These are phyloP conservation scores for Trichoderma reesei DNA, from an alignment of 495 filamentous ascomycete species.

Conservation along the genomic window DNA sequence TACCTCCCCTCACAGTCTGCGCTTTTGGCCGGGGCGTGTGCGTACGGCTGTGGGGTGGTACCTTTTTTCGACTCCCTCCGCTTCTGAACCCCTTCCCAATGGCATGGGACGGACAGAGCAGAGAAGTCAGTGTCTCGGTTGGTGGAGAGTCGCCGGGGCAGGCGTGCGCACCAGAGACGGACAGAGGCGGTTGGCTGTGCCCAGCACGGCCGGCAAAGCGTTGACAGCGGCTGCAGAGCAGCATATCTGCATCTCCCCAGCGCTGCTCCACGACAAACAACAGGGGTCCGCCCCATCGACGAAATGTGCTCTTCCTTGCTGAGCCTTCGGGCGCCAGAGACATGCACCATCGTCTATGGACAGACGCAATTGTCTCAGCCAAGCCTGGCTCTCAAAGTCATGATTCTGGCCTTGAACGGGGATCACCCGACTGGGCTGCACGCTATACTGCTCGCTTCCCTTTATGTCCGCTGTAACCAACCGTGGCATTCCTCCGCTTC, in stretches of 20 bases:
- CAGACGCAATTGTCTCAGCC: not conserved
- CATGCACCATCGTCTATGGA: not conserved
- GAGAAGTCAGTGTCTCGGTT: slow-evolving; percentile 2
- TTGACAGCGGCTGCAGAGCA: not conserved
- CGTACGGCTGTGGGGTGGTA: slow-evolving; percentile 6
- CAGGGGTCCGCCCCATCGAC: not conserved
- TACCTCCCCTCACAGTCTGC: slow-evolving; percentile 6
- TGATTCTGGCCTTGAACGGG: not conserved
- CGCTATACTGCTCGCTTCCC: not conserved
- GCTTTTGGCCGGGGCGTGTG: not conserved
- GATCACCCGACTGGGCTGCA: not conserved
- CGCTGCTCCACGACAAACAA: not conserved
- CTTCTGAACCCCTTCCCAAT: not conserved
- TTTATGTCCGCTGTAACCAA: slow-evolving; percentile 1
- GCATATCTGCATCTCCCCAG: not conserved
- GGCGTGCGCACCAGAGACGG: too few relatives aligned
- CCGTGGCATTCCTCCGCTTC: not conserved
- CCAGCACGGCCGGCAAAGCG: not conserved
- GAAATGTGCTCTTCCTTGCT: not conserved
- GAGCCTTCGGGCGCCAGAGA: not conserved
- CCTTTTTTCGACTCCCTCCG: not conserved
- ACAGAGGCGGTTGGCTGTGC: not conserved
- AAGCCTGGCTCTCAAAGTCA: not conserved
- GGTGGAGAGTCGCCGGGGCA: too few relatives aligned
- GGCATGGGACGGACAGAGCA: slow-evolving; percentile 2